Conservation (phyloP, 331 rosid genomes). For the Cydonia oblonga region DNA sequence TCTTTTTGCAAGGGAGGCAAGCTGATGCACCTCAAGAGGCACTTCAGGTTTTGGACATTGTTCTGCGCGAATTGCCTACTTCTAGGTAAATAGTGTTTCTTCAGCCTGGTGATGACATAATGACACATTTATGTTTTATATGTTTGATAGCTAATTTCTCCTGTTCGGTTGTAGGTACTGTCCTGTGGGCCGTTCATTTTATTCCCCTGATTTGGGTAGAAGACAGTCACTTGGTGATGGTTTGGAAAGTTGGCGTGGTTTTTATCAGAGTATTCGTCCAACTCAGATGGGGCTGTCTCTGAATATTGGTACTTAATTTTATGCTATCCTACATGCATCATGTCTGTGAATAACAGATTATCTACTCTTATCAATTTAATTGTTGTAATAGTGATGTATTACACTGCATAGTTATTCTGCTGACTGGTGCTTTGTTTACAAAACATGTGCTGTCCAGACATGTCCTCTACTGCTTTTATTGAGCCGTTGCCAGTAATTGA, state of each 20-base stretch:
- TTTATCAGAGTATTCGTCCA: constrained; percentile 94
- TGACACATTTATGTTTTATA: neutral
- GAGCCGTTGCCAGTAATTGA: constrained; percentile 90
- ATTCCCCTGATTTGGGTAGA: constrained; percentile 68
- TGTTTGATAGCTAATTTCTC: neutral
- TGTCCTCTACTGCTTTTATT: constrained; percentile 93
- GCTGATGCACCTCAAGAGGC: constrained; percentile 99
- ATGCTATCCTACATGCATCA: neutral
- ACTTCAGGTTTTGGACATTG: constrained; percentile 88
- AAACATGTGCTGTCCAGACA: constrained; percentile 41
- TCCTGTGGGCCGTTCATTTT: constrained; percentile 89
- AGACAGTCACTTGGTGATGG: constrained; percentile 92
- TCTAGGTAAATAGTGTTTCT: constrained; percentile 36
- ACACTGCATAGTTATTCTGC: neutral
- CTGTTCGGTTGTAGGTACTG: constrained; percentile 43
- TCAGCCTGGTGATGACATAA: neutral
- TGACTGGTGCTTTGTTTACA: neutral
- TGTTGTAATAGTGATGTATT: neutral
- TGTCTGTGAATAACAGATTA: neutral
- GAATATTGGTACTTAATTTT: constrained; percentile 46
- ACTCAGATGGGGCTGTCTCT: constrained; percentile 95
- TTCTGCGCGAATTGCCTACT: constrained; percentile 76
- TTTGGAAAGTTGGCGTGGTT: constrained; percentile 96
- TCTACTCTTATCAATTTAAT: neutral
- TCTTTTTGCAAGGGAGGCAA: constrained; percentile 80